A percentile compares a stretch with the other conserved stretches of the same genome.
Conservation (phyloP, 192 early-diverging fungal species). For the Chytriomyces sp. region DNA sequence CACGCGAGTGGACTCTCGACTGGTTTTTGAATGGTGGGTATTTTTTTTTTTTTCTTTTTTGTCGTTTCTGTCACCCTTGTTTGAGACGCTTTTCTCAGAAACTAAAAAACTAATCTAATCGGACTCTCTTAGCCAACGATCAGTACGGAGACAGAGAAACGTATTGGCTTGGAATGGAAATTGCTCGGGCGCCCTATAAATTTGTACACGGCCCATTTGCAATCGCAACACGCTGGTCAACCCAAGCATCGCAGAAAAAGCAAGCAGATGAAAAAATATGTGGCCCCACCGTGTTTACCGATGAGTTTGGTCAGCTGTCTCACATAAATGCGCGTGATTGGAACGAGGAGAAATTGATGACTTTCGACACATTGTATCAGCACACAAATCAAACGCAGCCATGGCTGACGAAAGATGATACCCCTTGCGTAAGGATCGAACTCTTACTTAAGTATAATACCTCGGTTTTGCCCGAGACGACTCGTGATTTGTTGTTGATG, state of each 20-base stretch:
- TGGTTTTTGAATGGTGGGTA: background rate
- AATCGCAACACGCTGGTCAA: background rate
- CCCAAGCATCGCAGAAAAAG: background rate
- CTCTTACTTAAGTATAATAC: too few relatives aligned
- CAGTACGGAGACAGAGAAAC: background rate
- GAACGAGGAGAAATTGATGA: too few relatives aligned
- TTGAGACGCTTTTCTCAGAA: background rate
- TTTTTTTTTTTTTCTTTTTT: background rate
- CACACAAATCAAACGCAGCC: too few relatives aligned
- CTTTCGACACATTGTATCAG: too few relatives aligned
- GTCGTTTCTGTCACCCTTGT: background rate
- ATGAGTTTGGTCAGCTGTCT: background rate
- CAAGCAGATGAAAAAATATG: background rate
- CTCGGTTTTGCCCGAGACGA: too few relatives aligned
- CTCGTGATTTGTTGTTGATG: too few relatives aligned
- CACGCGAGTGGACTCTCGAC: background rate
- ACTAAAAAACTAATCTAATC: too few relatives aligned
- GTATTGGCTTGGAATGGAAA: constrained; percentile 2
- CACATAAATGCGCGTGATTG: too few relatives aligned
- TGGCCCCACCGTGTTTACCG: background rate
- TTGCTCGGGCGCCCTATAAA: background rate
- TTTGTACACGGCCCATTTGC: background rate
- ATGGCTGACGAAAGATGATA: too few relatives aligned
- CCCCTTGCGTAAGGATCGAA: too few relatives aligned
- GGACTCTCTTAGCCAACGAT: background rate